Evolutionary conservation across 1,284 basidiomycete genomes (phyloP).

Genomic region (Ustilago loliicola): DNA sequence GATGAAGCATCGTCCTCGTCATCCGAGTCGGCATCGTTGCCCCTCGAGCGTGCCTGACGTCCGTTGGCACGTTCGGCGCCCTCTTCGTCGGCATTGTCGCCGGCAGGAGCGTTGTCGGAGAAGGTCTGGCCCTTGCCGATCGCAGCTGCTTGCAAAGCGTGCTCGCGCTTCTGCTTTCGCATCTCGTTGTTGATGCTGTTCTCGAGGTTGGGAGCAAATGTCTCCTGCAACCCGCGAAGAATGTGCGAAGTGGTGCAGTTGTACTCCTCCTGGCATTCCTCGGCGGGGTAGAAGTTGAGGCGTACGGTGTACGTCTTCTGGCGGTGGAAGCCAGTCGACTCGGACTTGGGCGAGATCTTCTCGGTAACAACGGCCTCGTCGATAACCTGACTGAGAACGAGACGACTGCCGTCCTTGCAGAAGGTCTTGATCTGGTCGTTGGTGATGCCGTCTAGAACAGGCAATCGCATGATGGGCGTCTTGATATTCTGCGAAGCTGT

Average conservation of each 20-base stretch:
- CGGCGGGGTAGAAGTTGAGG: slow-evolving; percentile 86
- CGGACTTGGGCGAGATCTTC: slow-evolving; percentile 78
- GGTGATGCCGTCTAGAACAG: slow-evolving; percentile 68
- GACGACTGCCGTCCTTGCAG: slow-evolving; percentile 88
- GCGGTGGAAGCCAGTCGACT: slow-evolving; percentile 74
- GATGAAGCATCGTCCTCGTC: slow-evolving; percentile 54
- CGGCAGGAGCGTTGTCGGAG: slow-evolving; percentile 73
- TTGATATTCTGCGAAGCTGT: slow-evolving; percentile 96
- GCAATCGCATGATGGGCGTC: slow-evolving; percentile 98
- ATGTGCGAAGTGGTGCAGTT: slow-evolving; percentile 82
- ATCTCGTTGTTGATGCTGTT: slow-evolving; percentile 89
- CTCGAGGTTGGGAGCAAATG: slow-evolving; percentile 86
- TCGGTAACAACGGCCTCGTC: slow-evolving; percentile 88
- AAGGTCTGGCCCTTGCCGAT: slow-evolving; percentile 79
- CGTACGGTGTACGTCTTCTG: slow-evolving; percentile 86
- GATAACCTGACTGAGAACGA: slow-evolving; percentile 89
- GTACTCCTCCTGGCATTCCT: slow-evolving; percentile 89
- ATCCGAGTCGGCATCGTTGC: slow-evolving; percentile 58
- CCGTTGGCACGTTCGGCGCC: slow-evolving; percentile 76
- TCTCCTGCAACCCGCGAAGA: slow-evolving; percentile 79
- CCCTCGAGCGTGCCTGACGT: slow-evolving; percentile 26
- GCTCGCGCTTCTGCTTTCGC: slow-evolving; percentile 85
- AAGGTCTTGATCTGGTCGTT: slow-evolving; percentile 77
- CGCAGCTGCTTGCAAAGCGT: slow-evolving; percentile 82
- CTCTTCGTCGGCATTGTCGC: slow-evolving; percentile 65